These are phyloP conservation scores for Fraxinus albicans DNA, from an alignment of 305 asterid genomes.

Conservation along the genomic window DNA sequence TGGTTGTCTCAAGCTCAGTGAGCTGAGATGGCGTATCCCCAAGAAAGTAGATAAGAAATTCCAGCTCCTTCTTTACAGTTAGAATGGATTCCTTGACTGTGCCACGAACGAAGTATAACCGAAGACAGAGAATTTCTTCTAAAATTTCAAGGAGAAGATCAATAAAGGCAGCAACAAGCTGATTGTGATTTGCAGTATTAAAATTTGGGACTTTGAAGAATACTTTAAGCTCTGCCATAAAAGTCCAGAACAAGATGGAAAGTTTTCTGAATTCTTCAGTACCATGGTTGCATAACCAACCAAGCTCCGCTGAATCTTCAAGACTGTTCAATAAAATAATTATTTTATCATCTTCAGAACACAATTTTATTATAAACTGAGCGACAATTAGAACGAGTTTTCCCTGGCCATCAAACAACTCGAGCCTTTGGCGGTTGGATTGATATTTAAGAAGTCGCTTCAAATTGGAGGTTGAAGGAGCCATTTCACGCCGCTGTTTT, in stretches of 20 bases:
- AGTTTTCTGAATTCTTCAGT: background rate
- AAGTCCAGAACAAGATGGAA: background rate
- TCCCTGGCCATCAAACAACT: background rate
- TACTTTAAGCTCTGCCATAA: background rate
- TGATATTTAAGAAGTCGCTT: background rate
- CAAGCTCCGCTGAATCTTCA: background rate
- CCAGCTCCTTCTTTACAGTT: background rate
- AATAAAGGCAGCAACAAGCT: background rate
- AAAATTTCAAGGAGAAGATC: too few relatives aligned
- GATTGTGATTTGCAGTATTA: background rate
- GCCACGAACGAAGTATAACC: too few relatives aligned
- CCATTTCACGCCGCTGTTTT: background rate
- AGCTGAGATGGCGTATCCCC: background rate
- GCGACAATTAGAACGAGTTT: background rate
- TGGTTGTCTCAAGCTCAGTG: background rate
- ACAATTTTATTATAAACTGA: background rate
- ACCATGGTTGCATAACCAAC: background rate
- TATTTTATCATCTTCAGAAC: background rate
- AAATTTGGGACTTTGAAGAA: background rate
- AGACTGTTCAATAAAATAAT: background rate
- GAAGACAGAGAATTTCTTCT: background rate
- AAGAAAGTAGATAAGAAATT: background rate
- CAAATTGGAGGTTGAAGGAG: background rate
- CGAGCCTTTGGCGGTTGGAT: background rate
- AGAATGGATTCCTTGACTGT: too few relatives aligned